Evolutionary conservation across 768 basidiomycete species (phyloP).

Genomic region (Lentinus brumalis): DNA sequence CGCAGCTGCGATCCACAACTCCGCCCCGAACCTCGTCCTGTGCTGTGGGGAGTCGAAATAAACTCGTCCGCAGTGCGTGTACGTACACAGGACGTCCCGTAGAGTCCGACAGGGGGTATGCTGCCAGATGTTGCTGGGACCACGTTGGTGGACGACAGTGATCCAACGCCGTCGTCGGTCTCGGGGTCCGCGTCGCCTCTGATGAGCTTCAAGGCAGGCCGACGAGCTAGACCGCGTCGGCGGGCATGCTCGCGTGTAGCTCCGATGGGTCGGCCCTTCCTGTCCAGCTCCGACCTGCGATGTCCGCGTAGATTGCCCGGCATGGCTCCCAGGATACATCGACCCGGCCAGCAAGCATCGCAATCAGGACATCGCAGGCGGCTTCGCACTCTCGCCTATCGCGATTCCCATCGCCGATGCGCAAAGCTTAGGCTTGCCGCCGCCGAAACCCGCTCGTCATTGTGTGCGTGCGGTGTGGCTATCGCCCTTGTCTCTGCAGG

Average conservation of each 20-base stretch:
- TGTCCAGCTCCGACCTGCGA: neutral
- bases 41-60: no score
- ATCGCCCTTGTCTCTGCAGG: neutral
- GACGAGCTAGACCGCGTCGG: neutral
- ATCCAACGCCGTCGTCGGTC: neutral
- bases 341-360: no score
- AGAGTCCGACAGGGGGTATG: no score
- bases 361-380: neutral
- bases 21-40: no score
- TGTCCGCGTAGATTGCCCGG: neutral
- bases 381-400: conserved; percentile 10
- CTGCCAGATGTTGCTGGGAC: neutral
- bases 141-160: neutral
- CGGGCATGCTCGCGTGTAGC: neutral
- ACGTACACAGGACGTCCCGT: no score
- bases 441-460: neutral
- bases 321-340: no score
- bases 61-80: no score
- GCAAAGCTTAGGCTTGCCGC: neutral
- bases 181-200: neutral
- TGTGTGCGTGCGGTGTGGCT: conserved; percentile 2
- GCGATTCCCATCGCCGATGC: conserved; percentile 21
- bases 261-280: neutral
- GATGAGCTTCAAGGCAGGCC: neutral
- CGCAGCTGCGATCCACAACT: no score